Conservation (phyloP, 2,329 filamentous ascomycete genomes). For the Macroventuria anomochaeta region DNA sequence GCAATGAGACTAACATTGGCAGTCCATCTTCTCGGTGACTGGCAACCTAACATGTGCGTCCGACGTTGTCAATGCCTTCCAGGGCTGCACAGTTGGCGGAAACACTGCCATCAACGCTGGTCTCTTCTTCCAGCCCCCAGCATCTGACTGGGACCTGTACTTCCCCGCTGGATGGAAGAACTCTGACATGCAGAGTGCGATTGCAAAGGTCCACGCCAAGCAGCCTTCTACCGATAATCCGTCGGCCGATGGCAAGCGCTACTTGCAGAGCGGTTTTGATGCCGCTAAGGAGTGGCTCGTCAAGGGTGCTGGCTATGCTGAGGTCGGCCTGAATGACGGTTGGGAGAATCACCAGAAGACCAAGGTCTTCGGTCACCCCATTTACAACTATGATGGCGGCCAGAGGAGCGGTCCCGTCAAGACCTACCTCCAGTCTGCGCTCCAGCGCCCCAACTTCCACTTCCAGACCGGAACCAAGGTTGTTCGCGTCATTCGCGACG, state of each 20-base stretch:
- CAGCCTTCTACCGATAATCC: constrained; percentile 56
- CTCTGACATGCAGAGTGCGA: constrained; percentile 56
- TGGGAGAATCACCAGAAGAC: constrained; percentile 53
- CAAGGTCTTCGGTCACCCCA: constrained; percentile 57
- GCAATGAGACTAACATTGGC: background rate
- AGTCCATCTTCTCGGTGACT: constrained; percentile 55
- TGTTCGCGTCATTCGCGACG: constrained; percentile 52
- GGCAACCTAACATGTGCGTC: constrained; percentile 51
- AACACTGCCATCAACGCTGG: constrained; percentile 63
- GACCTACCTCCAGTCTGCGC: constrained; percentile 60
- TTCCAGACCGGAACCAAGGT: constrained; percentile 55
- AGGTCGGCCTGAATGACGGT: constrained; percentile 57
- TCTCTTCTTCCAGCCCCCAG: constrained; percentile 61
- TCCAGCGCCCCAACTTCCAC: constrained; percentile 38
- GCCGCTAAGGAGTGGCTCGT: constrained; percentile 60
- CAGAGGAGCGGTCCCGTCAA: constrained; percentile 58
- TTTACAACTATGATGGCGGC: constrained; percentile 58
- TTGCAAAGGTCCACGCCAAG: constrained; percentile 52
- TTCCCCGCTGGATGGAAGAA: constrained; percentile 60
- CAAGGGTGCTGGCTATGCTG: constrained; percentile 54
- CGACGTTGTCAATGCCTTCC: constrained; percentile 52
- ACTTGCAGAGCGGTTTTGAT: constrained; percentile 57
- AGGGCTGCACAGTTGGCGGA: constrained; percentile 61
- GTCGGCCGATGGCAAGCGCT: constrained; percentile 55
- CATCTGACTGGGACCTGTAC: constrained; percentile 60